phyloP scores from a whole-genome alignment of 306 rosid genomes.

The Lotus japonicus region DNA sequence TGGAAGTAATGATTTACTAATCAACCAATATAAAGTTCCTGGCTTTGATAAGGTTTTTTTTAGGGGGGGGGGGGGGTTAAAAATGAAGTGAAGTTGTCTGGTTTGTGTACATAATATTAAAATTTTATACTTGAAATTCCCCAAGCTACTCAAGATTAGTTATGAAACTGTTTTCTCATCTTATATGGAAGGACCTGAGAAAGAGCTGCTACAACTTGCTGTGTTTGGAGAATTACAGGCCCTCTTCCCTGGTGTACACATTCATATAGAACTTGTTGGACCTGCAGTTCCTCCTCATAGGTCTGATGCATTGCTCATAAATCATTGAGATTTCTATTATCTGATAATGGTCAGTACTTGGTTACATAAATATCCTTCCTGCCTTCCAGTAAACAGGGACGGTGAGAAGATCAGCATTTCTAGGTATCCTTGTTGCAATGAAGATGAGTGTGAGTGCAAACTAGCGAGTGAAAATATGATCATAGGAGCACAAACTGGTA shows the following conservation, averaged over 20 bases:
- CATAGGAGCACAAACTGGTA: conserved; percentile 9
- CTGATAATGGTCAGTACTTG: not conserved
- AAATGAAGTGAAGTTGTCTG: not conserved
- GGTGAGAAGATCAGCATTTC: conserved; percentile 54
- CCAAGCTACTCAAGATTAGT: not conserved
- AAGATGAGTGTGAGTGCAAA: conserved; percentile 59
- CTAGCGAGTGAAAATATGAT: conserved; percentile 30
- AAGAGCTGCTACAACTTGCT: conserved; percentile 76
- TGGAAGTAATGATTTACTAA: not conserved
- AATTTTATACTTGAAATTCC: not conserved
- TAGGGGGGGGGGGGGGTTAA: not conserved
- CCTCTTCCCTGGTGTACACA: conserved; percentile 58
- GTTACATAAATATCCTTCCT: conserved; percentile 17
- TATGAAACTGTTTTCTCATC: conserved; percentile 1
- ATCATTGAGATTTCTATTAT: not conserved
- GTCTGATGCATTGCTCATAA: conserved; percentile 34
- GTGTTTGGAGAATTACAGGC: conserved; percentile 71
- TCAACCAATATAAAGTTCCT: not conserved
- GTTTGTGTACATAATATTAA: not conserved
- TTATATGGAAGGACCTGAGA: conserved; percentile 70
- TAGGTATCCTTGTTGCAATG: conserved; percentile 50
- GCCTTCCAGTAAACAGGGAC: conserved; percentile 51
- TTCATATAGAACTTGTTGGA: conserved; percentile 74
- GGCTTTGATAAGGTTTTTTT: not conserved
- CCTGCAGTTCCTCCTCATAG: conserved; percentile 72